phyloP scores from a whole-genome alignment of 1,284 basidiomycete species.

The Ganoderma sinense region DNA sequence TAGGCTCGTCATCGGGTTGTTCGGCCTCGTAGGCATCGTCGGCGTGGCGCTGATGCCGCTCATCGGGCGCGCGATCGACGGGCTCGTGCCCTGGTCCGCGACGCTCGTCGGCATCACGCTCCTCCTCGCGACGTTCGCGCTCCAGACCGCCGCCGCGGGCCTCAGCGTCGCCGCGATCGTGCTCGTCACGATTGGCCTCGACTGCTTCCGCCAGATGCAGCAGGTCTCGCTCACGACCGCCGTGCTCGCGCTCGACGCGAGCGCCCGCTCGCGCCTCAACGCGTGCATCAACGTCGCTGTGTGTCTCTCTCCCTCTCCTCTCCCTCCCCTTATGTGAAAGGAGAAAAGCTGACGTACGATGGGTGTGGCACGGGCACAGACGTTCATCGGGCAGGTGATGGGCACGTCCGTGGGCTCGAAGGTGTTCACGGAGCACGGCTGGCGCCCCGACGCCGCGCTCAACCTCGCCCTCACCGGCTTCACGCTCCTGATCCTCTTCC shows the following conservation, averaged over 20 bases:
- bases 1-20: conserved; percentile 60
- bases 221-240: conserved; percentile 50
- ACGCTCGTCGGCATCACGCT: conserved; percentile 48
- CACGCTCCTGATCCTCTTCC: conserved; percentile 47
- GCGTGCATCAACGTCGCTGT: conserved; percentile 56
- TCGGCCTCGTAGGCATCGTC: conserved; percentile 60
- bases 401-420: conserved; percentile 61
- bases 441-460: conserved; percentile 56
- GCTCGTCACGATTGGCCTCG: conserved; percentile 52
- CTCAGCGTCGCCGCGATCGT: conserved; percentile 54
- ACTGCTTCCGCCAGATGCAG: conserved; percentile 56
- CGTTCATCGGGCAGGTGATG: conserved; percentile 50
- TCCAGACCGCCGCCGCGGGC: conserved; percentile 54
- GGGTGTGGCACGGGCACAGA: not conserved
- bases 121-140: conserved; percentile 44
- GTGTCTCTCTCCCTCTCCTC: conserved; percentile 17
- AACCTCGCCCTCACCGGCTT: conserved; percentile 54
- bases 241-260: conserved; percentile 46
- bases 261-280: conserved; percentile 57
- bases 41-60: conserved; percentile 55
- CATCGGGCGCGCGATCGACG: conserved; percentile 58
- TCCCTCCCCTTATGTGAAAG: too few relatives aligned
- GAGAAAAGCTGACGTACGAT: not conserved
- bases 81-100: conserved; percentile 58
- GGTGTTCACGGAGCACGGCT: conserved; percentile 58